A percentile compares a stretch with the other conserved stretches of the same genome.
Evolutionary conservation across 176 grass and related monocot species (phyloP).

Genomic region (sorghum (Sorghum bicolor)): DNA sequence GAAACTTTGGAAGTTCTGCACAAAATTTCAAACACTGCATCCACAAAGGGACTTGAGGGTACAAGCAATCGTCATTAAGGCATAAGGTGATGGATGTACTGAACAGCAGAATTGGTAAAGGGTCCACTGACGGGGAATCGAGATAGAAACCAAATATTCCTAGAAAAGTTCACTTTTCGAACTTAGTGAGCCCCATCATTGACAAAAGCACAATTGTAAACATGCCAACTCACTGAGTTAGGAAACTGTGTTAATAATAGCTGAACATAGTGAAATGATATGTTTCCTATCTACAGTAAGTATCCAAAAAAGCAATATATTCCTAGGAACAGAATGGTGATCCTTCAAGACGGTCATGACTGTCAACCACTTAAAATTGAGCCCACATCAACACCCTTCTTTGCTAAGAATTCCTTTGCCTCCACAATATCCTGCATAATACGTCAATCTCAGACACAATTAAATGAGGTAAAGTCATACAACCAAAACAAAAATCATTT

Average conservation of each 20-base stretch:
- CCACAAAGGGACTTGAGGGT: background rate
- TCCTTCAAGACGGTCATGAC: background rate
- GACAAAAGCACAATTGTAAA: background rate
- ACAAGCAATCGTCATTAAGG: background rate
- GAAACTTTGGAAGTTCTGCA: background rate
- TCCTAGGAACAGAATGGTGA: background rate
- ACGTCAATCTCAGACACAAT: background rate
- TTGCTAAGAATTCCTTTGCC: constrained; percentile 67
- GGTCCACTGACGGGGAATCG: background rate
- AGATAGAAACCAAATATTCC: background rate
- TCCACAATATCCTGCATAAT: constrained; percentile 68
- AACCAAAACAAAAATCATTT: background rate
- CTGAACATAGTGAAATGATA: background rate
- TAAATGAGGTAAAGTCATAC: background rate
- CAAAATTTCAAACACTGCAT: background rate
- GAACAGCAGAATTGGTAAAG: background rate
- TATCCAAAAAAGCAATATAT: constrained; percentile 5
- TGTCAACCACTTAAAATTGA: background rate
- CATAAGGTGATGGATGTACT: background rate
- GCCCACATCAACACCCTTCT: constrained; percentile 59
- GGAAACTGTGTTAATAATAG: constrained; percentile 19
- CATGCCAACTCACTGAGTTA: background rate
- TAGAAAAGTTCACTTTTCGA: background rate
- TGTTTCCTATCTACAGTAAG: background rate
- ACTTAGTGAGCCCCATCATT: background rate